Conservation (phyloP, 1,284 basidiomycete species). For the Ganoderma multipileum region DNA sequence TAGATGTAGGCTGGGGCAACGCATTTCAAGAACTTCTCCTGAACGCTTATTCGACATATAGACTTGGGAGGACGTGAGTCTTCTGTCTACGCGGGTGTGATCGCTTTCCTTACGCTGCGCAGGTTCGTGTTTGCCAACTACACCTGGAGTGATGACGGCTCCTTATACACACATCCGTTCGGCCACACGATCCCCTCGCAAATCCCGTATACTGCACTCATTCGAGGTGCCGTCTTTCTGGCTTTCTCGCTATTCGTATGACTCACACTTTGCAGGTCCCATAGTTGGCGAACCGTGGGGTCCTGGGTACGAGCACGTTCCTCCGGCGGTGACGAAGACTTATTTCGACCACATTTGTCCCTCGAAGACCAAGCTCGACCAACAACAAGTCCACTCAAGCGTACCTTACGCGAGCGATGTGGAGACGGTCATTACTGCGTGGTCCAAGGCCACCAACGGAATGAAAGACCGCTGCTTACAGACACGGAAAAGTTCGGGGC, state of each 20-base stretch:
- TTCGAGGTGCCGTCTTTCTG: constrained; percentile 46
- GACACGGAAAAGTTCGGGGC: constrained; percentile 7
- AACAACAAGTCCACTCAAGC: neutral
- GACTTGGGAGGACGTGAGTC: constrained; percentile 50
- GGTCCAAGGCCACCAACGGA: constrained; percentile 12
- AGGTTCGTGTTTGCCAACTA: constrained; percentile 71
- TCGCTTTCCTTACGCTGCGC: neutral
- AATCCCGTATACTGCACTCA: constrained; percentile 65
- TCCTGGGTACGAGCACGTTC: constrained; percentile 23
- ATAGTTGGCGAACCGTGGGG: constrained; percentile 45
- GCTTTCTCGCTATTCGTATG: neutral
- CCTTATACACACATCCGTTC: constrained; percentile 41
- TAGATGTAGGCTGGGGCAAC: constrained; percentile 54
- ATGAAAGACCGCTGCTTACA: constrained; percentile 30
- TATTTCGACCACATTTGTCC: constrained; percentile 33
- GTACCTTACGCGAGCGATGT: neutral
- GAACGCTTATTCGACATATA: constrained; percentile 53
- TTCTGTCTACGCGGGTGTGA: neutral
- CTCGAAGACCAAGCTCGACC: neutral
- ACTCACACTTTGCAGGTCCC: constrained; percentile 38
- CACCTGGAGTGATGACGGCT: constrained; percentile 50
- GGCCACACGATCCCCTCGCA: constrained; percentile 54
- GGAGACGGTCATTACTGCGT: neutral
- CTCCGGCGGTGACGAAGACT: constrained; percentile 44
- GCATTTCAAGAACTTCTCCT: constrained; percentile 58